Evolutionary conservation across 2,329 filamentous ascomycete genomes (phyloP).

Genomic region (Cytospora chrysosperma): DNA sequence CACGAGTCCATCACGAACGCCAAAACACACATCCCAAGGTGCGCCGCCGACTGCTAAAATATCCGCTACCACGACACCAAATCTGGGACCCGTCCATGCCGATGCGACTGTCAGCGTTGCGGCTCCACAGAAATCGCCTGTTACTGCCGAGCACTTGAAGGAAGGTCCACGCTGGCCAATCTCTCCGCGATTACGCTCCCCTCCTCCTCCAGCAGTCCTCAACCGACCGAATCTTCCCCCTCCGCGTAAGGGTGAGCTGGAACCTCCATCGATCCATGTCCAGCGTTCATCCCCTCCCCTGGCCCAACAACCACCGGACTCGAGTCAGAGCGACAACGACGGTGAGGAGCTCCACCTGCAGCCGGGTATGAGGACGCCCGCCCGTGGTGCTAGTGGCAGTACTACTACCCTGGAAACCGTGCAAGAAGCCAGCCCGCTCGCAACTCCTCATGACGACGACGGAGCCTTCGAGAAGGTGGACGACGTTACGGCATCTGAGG

Average conservation of each 20-base stretch:
- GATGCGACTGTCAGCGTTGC: slow-evolving; percentile 63
- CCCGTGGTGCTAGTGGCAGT: slow-evolving; percentile 54
- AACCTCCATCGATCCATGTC: slow-evolving; percentile 52
- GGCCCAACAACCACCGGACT: slow-evolving; percentile 41
- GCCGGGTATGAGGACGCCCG: slow-evolving; percentile 59
- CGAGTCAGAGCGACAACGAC: slow-evolving; percentile 49
- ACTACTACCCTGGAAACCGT: slow-evolving; percentile 79
- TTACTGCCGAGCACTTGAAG: slow-evolving; percentile 46
- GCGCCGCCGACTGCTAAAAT: slow-evolving; percentile 66
- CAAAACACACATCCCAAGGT: slow-evolving; percentile 54
- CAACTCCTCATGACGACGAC: slow-evolving; percentile 57
- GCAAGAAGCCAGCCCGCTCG: slow-evolving; percentile 80
- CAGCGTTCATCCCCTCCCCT: slow-evolving; percentile 48
- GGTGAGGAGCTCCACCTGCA: slow-evolving; percentile 49
- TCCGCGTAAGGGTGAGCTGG: slow-evolving; percentile 48
- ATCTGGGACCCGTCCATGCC: slow-evolving; percentile 58
- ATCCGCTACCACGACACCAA: slow-evolving; percentile 66
- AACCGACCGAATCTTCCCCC: slow-evolving; percentile 46
- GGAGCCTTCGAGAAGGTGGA: slow-evolving; percentile 47
- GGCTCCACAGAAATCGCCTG: slow-evolving; percentile 61
- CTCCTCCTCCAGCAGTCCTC: slow-evolving; percentile 55
- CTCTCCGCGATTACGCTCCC: slow-evolving; percentile 75
- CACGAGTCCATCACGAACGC: slow-evolving; percentile 58
- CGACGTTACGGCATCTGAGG: slow-evolving; percentile 47
- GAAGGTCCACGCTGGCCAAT: slow-evolving; percentile 71